Evolutionary conservation across 345 rosid genomes (phyloP).

Genomic region (Moricandia moricandioides): DNA sequence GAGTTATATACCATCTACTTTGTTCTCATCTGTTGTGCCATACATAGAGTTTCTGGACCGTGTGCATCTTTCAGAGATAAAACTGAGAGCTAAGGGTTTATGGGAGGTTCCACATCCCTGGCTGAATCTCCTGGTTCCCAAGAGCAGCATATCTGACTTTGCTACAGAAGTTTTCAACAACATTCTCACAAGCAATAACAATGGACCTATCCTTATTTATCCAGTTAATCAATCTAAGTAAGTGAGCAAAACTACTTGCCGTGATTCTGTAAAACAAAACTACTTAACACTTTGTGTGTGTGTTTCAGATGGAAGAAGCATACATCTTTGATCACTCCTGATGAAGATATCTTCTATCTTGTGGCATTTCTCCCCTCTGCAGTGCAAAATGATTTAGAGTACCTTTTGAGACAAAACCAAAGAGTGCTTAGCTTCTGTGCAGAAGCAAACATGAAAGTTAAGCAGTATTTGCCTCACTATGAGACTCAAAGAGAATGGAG

Average conservation of each 20-base stretch:
- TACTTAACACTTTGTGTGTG: neutral
- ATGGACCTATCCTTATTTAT: constrained; percentile 89
- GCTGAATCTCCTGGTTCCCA: constrained; percentile 82
- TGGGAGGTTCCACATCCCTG: constrained; percentile 99
- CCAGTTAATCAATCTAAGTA: constrained; percentile 85
- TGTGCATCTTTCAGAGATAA: constrained; percentile 66
- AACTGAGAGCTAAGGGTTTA: constrained; percentile 68
- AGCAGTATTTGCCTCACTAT: constrained; percentile 79
- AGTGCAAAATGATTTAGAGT: constrained; percentile 59
- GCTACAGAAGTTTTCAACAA: constrained; percentile 63
- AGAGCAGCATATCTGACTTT: constrained; percentile 55
- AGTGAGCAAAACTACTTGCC: constrained; percentile 1
- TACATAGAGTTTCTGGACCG: constrained; percentile 78
- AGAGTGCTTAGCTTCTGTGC: constrained; percentile 54
- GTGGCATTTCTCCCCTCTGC: constrained; percentile 82
- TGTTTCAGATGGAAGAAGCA: constrained; percentile 77
- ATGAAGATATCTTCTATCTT: constrained; percentile 68
- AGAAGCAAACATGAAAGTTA: constrained; percentile 42
- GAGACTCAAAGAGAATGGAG: constrained; percentile 68
- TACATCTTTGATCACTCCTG: constrained; percentile 73
- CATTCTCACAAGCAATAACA: constrained; percentile 59
- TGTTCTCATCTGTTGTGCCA: constrained; percentile 66
- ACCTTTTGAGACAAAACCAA: constrained; percentile 56
- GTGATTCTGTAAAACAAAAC: neutral
- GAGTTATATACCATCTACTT: constrained; percentile 67